Percentiles rank a stretch among this genome's conserved stretches.
phyloP scores from a whole-genome alignment of 2,329 filamentous ascomycete species.

The Leptodontidium sp. region DNA sequence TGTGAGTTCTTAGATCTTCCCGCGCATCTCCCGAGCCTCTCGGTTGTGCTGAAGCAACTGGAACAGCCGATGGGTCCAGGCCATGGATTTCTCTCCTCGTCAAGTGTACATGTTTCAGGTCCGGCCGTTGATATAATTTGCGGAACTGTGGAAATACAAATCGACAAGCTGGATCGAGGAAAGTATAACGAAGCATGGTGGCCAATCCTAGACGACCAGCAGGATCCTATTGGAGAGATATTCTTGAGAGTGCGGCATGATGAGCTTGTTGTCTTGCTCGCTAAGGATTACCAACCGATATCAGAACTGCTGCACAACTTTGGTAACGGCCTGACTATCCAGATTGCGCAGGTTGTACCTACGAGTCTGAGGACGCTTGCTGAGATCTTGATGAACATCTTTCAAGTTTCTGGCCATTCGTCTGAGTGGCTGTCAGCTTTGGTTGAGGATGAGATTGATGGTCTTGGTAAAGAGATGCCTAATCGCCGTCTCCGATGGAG shows the following conservation, averaged over 20 bases:
- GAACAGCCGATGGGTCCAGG: constrained; percentile 48
- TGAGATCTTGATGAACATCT: constrained; percentile 91
- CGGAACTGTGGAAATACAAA: constrained; percentile 76
- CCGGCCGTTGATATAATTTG: constrained; percentile 60
- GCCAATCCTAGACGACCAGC: constrained; percentile 78
- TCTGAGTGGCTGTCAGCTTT: constrained; percentile 91
- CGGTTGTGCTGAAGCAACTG: constrained; percentile 74
- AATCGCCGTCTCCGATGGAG: constrained; percentile 78
- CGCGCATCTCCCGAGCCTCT: constrained; percentile 71
- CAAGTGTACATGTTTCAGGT: constrained; percentile 39
- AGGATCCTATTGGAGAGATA: constrained; percentile 82
- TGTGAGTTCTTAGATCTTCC: constrained; percentile 81
- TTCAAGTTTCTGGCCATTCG: constrained; percentile 86
- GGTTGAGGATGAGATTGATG: constrained; percentile 97
- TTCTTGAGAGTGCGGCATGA: constrained; percentile 84
- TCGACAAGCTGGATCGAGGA: constrained; percentile 80
- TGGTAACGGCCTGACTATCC: constrained; percentile 80
- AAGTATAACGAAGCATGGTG: constrained; percentile 90
- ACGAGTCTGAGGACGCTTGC: constrained; percentile 81
- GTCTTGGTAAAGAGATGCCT: constrained; percentile 81
- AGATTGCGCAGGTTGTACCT: constrained; percentile 82
- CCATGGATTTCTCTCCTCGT: constrained; percentile 44
- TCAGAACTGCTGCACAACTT: constrained; percentile 87
- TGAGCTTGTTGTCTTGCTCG: constrained; percentile 88
- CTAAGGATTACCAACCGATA: constrained; percentile 83